These are phyloP conservation scores for Talaromyces borbonicus DNA, from an alignment of 495 filamentous ascomycete species.

Conservation along the genomic window DNA sequence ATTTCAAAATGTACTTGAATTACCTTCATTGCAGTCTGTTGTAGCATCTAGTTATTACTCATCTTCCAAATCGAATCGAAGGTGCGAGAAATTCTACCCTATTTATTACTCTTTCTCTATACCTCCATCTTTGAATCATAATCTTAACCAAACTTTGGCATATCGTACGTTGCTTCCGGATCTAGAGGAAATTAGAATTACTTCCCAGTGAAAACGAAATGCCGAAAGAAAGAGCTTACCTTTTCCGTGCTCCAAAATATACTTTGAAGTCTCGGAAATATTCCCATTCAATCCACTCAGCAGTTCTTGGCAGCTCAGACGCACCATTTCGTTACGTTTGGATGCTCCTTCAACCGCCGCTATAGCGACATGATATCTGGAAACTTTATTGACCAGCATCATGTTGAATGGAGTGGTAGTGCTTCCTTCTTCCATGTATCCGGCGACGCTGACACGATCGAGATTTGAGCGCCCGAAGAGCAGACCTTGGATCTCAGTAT, in stretches of 20 bases:
- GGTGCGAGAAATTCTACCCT: not conserved
- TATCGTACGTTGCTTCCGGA: constrained; percentile 47
- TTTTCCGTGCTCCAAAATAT: constrained; percentile 44
- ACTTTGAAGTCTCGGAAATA: constrained; percentile 43
- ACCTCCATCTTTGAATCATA: not conserved
- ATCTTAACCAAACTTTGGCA: constrained; percentile 36
- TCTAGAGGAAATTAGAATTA: constrained; percentile 34
- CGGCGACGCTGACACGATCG: constrained; percentile 46
- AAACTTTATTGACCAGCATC: constrained; percentile 58
- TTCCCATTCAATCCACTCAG: constrained; percentile 37
- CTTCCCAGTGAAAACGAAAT: too few species aligned
- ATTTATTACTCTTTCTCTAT: not conserved
- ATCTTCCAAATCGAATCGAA: too few species aligned
- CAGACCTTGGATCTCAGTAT: constrained; percentile 50
- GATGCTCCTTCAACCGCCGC: constrained; percentile 43
- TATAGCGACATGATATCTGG: constrained; percentile 52
- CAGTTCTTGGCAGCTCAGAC: constrained; percentile 34
- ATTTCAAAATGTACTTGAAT: too few species aligned
- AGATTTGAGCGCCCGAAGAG: constrained; percentile 48
- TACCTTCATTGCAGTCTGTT: too few species aligned
- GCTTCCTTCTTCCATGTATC: constrained; percentile 61
- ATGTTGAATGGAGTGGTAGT: constrained; percentile 70
- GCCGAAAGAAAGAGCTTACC: constrained; percentile 25
- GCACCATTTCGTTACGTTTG: constrained; percentile 41
- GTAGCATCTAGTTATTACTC: too few species aligned